phyloP scores from a whole-genome alignment of 176 grass and related monocot genomes.

The Tillandsia fasciculata region DNA sequence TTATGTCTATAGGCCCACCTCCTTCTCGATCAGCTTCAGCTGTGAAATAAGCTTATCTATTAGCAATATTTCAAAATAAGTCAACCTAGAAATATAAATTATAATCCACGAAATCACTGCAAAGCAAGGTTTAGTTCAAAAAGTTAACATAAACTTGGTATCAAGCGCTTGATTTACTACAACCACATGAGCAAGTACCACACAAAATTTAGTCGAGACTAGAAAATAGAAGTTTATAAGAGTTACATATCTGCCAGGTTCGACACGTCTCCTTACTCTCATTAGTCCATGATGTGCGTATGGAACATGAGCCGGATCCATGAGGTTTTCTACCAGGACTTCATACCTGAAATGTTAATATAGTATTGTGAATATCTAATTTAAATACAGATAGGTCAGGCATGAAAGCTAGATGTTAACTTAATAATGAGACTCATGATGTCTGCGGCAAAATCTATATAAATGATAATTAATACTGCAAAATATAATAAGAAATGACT shows the following conservation, averaged over 20 bases:
- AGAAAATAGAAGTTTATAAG: not conserved
- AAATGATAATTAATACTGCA: no score
- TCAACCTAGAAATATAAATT: no score
- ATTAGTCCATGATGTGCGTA: constrained; percentile 84
- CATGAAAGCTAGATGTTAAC: not conserved
- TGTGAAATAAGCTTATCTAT: constrained; percentile 38
- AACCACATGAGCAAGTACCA: no score
- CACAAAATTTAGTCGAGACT: not conserved
- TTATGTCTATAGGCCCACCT: constrained; percentile 50
- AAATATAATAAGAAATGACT: no score
- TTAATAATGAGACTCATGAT: not conserved
- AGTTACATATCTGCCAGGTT: constrained; percentile 73
- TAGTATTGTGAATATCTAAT: constrained; percentile 1
- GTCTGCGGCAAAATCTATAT: not conserved
- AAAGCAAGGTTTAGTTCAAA: no score
- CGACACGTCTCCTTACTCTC: constrained; percentile 20
- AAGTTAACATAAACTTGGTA: no score
- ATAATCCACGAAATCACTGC: no score
- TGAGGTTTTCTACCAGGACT: constrained; percentile 68
- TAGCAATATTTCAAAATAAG: not conserved
- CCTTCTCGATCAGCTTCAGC: constrained; percentile 60
- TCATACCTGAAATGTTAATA: constrained; percentile 48
- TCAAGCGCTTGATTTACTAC: no score
- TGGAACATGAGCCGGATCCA: constrained; percentile 72
- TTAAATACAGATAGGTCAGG: not conserved